Base-by-base conservation (phyloP, 257 asterid species). In the Petunia axillaris region DNA sequence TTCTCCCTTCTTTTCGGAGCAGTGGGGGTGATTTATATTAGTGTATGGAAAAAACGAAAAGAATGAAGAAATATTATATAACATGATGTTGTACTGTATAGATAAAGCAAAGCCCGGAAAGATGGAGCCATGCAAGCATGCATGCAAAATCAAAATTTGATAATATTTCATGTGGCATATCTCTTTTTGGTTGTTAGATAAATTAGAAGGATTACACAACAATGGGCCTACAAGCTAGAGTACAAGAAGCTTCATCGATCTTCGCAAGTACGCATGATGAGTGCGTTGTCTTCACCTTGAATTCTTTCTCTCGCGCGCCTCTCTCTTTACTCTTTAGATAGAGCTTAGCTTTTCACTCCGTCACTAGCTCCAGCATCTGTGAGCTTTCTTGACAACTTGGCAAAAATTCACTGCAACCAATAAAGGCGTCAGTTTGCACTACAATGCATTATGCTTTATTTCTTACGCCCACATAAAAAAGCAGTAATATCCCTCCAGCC, bases 401-500 rank as follows among this genome's bases (percentile, higher is more conserved):
- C 44, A 2, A 25, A 25, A 25, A 6, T 48, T 71, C 60, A 71
- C 77, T 71, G 44, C 77, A 71, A 71, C 77, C 77, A 48, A 71
- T 71, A 71, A 71, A 71, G 60, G 16, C 36, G 35, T 25, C 16
- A 71, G 60, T 35, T 40, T 71, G 44, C 77, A 48, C 60, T 71
- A 71, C 60, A 59, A 71, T 71, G 77, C 60, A 71, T 71, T 25
- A 36, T 71, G 60, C 77, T 71, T 71, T 71, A 71, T 71, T 71
- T 35, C 37, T 11, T 25, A 25, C 25, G 25, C 44, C 41, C 76
- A 9, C 35, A 1, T 16, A 44, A 8, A 35, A 46, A 48, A 48
- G 35, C 10, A 46, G 6, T 13, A 38, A 7, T 64, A 64, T 64
- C 50, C 73, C 68, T 62, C 36, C 7, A 8, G 3, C 67, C 43